These are phyloP conservation scores for Dactylellina parvicollis DNA, from an alignment of 2,329 filamentous ascomycete species.

Conservation along the genomic window DNA sequence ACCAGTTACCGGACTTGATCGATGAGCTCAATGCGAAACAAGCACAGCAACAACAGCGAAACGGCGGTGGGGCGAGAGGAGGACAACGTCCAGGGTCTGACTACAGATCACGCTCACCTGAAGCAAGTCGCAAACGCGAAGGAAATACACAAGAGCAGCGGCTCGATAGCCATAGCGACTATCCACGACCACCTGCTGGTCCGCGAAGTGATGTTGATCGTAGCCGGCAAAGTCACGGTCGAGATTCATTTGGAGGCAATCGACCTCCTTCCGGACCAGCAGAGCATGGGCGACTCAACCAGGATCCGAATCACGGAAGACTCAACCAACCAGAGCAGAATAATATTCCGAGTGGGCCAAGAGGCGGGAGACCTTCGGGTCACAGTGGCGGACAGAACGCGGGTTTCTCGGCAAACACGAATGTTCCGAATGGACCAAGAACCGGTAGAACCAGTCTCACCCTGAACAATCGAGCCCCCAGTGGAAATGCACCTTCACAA, in stretches of 20 bases:
- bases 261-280: slow-evolving; percentile 41
- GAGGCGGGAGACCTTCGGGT: slow-evolving; percentile 44
- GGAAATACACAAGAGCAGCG: slow-evolving; percentile 53
- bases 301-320: slow-evolving; percentile 58
- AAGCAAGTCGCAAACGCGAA: slow-evolving; percentile 53
- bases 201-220: slow-evolving; percentile 56
- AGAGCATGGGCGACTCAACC: slow-evolving; percentile 55
- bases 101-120: slow-evolving; percentile 52
- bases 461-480: slow-evolving; percentile 37
- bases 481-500: slow-evolving; percentile 14
- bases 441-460: slow-evolving; percentile 51
- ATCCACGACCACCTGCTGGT: slow-evolving; percentile 56
- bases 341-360: slow-evolving; percentile 56
- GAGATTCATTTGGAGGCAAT: slow-evolving; percentile 52
- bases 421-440: slow-evolving; percentile 57
- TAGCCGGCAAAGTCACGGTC: slow-evolving; percentile 31
- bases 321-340: slow-evolving; percentile 56
- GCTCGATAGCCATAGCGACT: slow-evolving; percentile 42
- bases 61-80: slow-evolving; percentile 22
- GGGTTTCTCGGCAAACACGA: slow-evolving; percentile 21
- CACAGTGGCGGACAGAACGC: slow-evolving; percentile 29
- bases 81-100: slow-evolving; percentile 46
- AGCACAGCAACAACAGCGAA: slow-evolving; percentile 23
- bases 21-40: slow-evolving; percentile 50
- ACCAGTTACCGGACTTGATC: slow-evolving; percentile 47